These are phyloP conservation scores for Trypanosoma rangeli DNA, from an alignment of 208 protist species.

Conservation along the genomic window DNA sequence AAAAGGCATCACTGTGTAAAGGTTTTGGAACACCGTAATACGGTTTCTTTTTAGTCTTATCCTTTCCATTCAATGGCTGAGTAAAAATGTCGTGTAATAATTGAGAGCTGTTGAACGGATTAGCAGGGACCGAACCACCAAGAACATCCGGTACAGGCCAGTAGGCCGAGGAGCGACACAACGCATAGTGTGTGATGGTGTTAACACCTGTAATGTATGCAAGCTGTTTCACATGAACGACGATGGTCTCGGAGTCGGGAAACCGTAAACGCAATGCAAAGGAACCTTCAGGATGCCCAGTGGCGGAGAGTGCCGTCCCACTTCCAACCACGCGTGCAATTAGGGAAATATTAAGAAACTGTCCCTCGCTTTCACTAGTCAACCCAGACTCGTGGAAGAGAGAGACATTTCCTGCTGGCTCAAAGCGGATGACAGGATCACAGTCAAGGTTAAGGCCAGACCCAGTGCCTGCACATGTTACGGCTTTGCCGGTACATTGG, in stretches of 20 bases:
- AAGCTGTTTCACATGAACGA: conserved; percentile 63
- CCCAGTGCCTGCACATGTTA: conserved; percentile 53
- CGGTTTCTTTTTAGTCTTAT: conserved; percentile 14
- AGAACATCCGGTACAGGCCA: conserved; percentile 79
- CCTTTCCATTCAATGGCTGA: conserved; percentile 1
- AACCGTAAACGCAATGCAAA: conserved; percentile 57
- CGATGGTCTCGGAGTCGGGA: conserved; percentile 39
- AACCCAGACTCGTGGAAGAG: not conserved
- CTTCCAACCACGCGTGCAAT: conserved; percentile 54
- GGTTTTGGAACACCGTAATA: conserved; percentile 38
- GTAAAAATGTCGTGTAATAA: conserved; percentile 22
- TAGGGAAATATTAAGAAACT: conserved; percentile 46
- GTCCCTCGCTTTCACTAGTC: not conserved
- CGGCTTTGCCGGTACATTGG: conserved; percentile 63
- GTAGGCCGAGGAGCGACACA: conserved; percentile 74
- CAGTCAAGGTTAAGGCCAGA: conserved; percentile 48
- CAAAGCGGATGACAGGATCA: conserved; percentile 57
- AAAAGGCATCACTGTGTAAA: conserved; percentile 1
- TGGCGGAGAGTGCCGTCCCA: conserved; percentile 34
- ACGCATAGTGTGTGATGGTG: conserved; percentile 38
- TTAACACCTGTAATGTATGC: conserved; percentile 80
- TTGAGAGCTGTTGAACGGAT: conserved; percentile 42
- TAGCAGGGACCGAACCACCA: conserved; percentile 62
- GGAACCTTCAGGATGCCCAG: conserved; percentile 44
- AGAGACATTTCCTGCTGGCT: conserved; percentile 8